A percentile compares a stretch with the other conserved stretches of the same genome.
Conservation (phyloP, 2,329 filamentous ascomycete genomes). For the Tolypocladium ovalisporum region DNA sequence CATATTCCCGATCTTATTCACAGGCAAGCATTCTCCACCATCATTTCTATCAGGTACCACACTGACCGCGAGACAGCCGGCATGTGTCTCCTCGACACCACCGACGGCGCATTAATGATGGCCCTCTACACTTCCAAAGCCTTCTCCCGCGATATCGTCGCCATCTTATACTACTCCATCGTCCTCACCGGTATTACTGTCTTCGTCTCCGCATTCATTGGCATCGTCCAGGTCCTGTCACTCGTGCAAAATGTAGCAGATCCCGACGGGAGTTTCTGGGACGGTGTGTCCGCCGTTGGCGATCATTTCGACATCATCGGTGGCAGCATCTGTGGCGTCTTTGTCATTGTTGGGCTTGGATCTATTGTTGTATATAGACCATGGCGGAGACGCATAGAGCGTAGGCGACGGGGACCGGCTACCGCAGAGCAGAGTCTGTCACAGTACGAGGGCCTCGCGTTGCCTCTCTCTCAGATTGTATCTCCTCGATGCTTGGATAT, state of each 20-base stretch:
- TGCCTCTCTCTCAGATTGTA: not conserved
- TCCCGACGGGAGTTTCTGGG: constrained; percentile 74
- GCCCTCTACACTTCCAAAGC: constrained; percentile 75
- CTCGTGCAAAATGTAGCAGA: constrained; percentile 67
- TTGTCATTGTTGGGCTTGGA: constrained; percentile 63
- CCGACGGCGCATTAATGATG: constrained; percentile 92
- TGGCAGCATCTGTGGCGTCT: constrained; percentile 75
- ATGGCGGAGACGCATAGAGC: constrained; percentile 51
- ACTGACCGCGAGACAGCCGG: constrained; percentile 42
- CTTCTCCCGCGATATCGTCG: constrained; percentile 71
- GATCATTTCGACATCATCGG: constrained; percentile 83
- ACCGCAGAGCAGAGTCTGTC: not conserved
- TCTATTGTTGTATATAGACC: constrained; percentile 69
- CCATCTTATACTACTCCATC: constrained; percentile 88
- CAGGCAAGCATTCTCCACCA: constrained; percentile 37
- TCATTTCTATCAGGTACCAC: not conserved
- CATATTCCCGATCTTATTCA: constrained; percentile 84
- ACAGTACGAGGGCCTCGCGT: not conserved
- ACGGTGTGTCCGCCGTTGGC: constrained; percentile 64
- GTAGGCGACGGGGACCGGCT: constrained; percentile 7
- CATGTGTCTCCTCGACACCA: constrained; percentile 92
- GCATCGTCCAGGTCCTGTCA: constrained; percentile 71
- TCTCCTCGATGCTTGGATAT: not conserved
- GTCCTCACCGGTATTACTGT: constrained; percentile 78
- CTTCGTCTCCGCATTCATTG: constrained; percentile 74